Evolutionary conservation across 2,329 filamentous ascomycete genomes (phyloP).

Genomic region (Teratosphaeria viscida): DNA sequence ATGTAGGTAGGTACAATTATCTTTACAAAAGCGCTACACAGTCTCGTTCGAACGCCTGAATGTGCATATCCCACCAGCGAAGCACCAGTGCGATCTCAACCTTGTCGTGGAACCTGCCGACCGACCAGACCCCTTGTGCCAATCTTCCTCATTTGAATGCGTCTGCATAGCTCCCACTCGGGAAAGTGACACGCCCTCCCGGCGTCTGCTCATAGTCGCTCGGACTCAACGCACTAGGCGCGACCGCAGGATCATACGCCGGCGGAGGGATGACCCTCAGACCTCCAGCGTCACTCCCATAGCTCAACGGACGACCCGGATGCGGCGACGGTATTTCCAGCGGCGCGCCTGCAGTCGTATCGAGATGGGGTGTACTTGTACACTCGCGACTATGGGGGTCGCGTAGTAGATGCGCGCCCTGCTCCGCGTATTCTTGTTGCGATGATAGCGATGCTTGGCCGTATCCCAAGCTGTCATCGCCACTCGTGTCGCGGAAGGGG

Average conservation of each 20-base stretch:
- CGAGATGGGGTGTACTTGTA: neutral
- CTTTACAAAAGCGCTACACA: neutral
- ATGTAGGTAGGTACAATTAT: neutral
- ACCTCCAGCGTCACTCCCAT: conserved; percentile 23
- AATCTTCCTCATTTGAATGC: conserved; percentile 1
- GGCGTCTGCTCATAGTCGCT: conserved; percentile 27
- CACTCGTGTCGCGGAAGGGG: conserved; percentile 6
- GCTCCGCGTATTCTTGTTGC: conserved; percentile 16
- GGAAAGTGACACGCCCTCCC: conserved; percentile 12
- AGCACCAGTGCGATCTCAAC: too few species aligned
- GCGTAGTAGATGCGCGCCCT: neutral
- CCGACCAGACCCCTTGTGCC: neutral
- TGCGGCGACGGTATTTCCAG: conserved; percentile 22
- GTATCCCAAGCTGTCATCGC: neutral
- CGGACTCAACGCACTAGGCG: conserved; percentile 23
- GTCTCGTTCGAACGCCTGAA: neutral
- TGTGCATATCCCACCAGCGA: neutral
- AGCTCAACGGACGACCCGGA: conserved; percentile 30
- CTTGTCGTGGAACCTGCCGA: too few species aligned
- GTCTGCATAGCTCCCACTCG: conserved; percentile 3
- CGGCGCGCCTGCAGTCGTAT: neutral
- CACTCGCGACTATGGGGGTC: neutral
- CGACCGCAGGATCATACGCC: conserved; percentile 7
- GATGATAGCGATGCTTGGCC: conserved; percentile 1
- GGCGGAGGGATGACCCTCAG: conserved; percentile 2